A percentile compares a stretch with the other conserved stretches of the same genome.
Evolutionary conservation across 2,329 filamentous ascomycete species (phyloP).

Genomic region (Colletotrichum sp.): DNA sequence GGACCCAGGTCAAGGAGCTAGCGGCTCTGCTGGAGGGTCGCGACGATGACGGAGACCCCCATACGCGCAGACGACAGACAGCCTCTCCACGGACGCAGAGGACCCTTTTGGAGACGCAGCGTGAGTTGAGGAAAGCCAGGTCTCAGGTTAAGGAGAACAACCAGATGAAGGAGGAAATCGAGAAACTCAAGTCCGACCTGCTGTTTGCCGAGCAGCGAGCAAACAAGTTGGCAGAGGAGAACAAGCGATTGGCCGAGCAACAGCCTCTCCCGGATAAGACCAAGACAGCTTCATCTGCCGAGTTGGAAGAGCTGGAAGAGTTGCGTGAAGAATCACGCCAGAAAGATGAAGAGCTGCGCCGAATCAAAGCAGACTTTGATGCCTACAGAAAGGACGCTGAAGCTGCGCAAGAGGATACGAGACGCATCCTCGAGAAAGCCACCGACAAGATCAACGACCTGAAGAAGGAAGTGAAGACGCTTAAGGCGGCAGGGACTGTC

Average conservation of each 20-base stretch:
- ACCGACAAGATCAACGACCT: constrained; percentile 62
- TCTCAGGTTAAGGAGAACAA: constrained; percentile 59
- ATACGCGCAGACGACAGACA: constrained; percentile 38
- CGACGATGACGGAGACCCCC: constrained; percentile 37
- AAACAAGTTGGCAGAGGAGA: constrained; percentile 40
- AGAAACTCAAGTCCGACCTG: constrained; percentile 55
- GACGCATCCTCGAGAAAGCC: constrained; percentile 59
- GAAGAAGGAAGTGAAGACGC: constrained; percentile 54
- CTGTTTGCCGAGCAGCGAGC: constrained; percentile 50
- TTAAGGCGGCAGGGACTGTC: constrained; percentile 39
- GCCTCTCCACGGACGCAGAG: constrained; percentile 56
- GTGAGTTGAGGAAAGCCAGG: constrained; percentile 59
- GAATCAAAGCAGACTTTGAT: constrained; percentile 58
- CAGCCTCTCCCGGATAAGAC: constrained; percentile 1
- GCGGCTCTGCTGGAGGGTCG: constrained; percentile 53
- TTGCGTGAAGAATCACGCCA: constrained; percentile 44
- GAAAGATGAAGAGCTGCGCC: constrained; percentile 56
- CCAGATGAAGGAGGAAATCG: constrained; percentile 57
- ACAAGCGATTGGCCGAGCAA: constrained; percentile 29
- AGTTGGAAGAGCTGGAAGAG: constrained; percentile 26
- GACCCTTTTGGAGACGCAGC: constrained; percentile 56
- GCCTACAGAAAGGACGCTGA: constrained; percentile 59
- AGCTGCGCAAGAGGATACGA: constrained; percentile 58
- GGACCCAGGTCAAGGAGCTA: constrained; percentile 63
- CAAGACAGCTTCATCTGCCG: not conserved